Evolutionary conservation across 2,329 filamentous ascomycete genomes (phyloP), one percentile per base, ranked within the genome.

Genomic region (Neonectria neomacrospora): DNA sequence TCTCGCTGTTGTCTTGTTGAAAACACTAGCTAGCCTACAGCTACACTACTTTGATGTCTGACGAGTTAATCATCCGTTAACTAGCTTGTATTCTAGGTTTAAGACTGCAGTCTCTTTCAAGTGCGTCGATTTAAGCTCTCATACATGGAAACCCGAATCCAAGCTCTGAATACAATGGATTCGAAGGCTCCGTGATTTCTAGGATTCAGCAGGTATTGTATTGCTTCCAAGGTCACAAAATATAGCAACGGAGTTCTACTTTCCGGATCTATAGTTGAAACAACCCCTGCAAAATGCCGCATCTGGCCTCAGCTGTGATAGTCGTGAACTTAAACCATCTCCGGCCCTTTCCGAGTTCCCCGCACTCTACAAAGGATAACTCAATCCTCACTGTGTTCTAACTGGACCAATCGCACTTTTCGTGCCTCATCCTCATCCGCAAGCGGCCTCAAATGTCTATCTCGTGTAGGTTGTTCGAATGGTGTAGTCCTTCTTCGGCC

Each of bases 401-500:
- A 50, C 28, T 28, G 47, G 47, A 12, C 47, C 47, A 50, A 50
- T 50, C 16, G 45, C 12, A 48, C 44, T 28, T 28, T 3, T 18
- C 45, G 5, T 11, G 26, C n/a, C 45, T 18, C 16, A 14, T 16
- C 18, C 26, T 11, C 4, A 30, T 12, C 18, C 45, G 5, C n/a
- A 12, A 34, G 20, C 6, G 11, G 16, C 9, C 16, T 28, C 23
- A 48, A 18, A 42, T 55, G 5, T 65, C 47, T 71, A 78, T 57
- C 86, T 77, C 45, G 69, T 82, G 73, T 89, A 90, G 1, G 73
- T 75, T 2, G 86, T 86, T 9, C 79, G 75, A 56, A 90, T 88
- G 0, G 80, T 86, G 72, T 94, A 94, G 72, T 93, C 88, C 78
- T 94, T 94, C 74, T 88, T 88, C 2, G 91, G 91, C 0, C 91